Evolutionary conservation across 192 early-diverging fungal genomes (phyloP).

Genomic region (Coemansia sp.): DNA sequence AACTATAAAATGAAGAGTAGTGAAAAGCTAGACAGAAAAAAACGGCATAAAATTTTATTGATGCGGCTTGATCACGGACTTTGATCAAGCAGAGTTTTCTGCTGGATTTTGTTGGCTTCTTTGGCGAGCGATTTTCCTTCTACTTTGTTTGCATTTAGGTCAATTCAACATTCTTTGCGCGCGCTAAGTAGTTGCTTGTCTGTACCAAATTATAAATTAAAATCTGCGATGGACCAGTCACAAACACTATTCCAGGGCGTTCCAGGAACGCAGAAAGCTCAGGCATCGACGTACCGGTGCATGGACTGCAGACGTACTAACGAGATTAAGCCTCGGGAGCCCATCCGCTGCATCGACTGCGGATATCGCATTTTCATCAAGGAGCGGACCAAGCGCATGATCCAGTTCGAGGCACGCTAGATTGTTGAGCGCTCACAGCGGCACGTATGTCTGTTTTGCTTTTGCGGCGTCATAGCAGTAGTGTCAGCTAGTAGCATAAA

Average conservation of each 20-base stretch:
- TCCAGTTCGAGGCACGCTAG: conserved; percentile 96
- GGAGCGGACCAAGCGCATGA: conserved; percentile 89
- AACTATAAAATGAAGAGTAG: not conserved
- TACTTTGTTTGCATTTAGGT: conserved; percentile 6
- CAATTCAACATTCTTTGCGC: not conserved
- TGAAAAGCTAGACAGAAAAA: not conserved
- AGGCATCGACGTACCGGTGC: conserved; percentile 34
- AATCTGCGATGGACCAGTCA: conserved; percentile 6
- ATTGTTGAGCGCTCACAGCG: not conserved
- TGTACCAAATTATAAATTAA: not conserved
- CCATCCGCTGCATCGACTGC: conserved; percentile 94
- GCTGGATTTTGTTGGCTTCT: not conserved
- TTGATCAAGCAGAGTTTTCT: conserved; percentile 15
- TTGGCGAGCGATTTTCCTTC: not conserved
- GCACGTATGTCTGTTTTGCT: not conserved
- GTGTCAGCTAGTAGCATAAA: not conserved
- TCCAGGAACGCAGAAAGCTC: conserved; percentile 1
- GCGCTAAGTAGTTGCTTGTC: not conserved
- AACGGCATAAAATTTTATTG: not conserved
- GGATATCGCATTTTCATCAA: conserved; percentile 98
- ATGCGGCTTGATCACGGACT: not conserved
- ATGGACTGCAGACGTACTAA: conserved; percentile 83
- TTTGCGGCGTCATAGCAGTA: not conserved
- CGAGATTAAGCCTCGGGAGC: conserved; percentile 89
- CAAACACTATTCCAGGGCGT: conserved; percentile 8